Evolutionary conservation across 345 rosid genomes (phyloP).

Genomic region (Reutealis trisperma): DNA sequence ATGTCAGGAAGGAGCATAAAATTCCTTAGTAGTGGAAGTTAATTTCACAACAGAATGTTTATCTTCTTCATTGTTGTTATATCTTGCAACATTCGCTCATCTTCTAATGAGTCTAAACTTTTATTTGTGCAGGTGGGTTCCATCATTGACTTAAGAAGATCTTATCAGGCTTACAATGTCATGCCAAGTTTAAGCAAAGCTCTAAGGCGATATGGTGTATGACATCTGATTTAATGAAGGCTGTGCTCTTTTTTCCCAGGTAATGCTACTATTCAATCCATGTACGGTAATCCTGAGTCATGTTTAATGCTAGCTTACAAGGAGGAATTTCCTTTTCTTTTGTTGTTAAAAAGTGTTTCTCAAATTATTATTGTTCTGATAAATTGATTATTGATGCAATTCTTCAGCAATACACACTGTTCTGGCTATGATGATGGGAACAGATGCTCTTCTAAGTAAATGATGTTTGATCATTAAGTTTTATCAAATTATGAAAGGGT

Average conservation of each 20-base stretch:
- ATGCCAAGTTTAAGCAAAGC: conserved; percentile 97
- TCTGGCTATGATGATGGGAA: conserved; percentile 5
- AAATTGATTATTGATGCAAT: neutral
- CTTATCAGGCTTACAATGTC: conserved; percentile 93
- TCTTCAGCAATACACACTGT: neutral
- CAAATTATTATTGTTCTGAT: neutral
- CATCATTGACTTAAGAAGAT: conserved; percentile 90
- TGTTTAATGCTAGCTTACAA: neutral
- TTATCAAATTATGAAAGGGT: neutral
- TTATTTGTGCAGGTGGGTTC: conserved; percentile 76
- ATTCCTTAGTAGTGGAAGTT: neutral
- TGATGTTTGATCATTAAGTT: neutral
- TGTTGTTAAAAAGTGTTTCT: neutral
- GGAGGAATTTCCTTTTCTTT: neutral
- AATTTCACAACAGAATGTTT: neutral
- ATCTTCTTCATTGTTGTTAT: neutral
- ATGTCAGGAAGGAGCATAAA: neutral
- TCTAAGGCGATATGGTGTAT: conserved; percentile 76
- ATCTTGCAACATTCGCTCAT: neutral
- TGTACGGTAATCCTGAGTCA: neutral
- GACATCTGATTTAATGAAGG: conserved; percentile 23
- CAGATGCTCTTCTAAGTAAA: neutral
- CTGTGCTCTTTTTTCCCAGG: conserved; percentile 11
- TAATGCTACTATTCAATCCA: neutral
- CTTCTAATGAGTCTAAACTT: conserved; percentile 3